phyloP scores from a whole-genome alignment of 371 early-diverging fungal species.

The Synchytrium microbalum region DNA sequence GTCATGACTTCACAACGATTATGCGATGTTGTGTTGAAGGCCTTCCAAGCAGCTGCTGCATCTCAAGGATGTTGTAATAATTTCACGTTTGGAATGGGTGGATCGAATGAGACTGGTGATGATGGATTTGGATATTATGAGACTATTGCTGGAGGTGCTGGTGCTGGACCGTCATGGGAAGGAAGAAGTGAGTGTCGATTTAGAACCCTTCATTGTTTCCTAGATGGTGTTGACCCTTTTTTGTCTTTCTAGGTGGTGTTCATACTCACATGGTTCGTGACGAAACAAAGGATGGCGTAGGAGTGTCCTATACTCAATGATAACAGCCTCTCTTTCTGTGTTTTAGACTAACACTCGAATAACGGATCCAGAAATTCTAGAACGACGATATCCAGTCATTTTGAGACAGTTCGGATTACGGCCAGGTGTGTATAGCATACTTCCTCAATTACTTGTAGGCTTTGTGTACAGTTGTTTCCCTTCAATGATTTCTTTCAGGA shows the following conservation, averaged over 20 bases:
- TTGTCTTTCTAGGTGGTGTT: constrained; percentile 31
- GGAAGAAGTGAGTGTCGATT: constrained; percentile 63
- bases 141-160: constrained; percentile 72
- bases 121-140: constrained; percentile 95
- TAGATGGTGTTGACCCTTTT: constrained; percentile 17
- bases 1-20: constrained; percentile 90
- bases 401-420: constrained; percentile 78
- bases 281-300: too few relatives aligned
- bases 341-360: too few relatives aligned
- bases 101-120: constrained; percentile 24
- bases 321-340: too few relatives aligned
- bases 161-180: constrained; percentile 85
- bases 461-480: not conserved
- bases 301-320: too few relatives aligned
- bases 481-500: constrained; percentile 21
- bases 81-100: constrained; percentile 82
- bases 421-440: constrained; percentile 30
- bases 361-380: constrained; percentile 93
- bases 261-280: constrained; percentile 93
- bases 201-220: constrained; percentile 16
- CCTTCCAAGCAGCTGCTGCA: constrained; percentile 86
- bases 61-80: constrained; percentile 95
- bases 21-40: constrained; percentile 83
- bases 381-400: constrained; percentile 88
- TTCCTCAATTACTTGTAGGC: too few relatives aligned